Base-by-base conservation (phyloP, 1,284 basidiomycete species). In the Xerocomus minutiporus region DNA sequence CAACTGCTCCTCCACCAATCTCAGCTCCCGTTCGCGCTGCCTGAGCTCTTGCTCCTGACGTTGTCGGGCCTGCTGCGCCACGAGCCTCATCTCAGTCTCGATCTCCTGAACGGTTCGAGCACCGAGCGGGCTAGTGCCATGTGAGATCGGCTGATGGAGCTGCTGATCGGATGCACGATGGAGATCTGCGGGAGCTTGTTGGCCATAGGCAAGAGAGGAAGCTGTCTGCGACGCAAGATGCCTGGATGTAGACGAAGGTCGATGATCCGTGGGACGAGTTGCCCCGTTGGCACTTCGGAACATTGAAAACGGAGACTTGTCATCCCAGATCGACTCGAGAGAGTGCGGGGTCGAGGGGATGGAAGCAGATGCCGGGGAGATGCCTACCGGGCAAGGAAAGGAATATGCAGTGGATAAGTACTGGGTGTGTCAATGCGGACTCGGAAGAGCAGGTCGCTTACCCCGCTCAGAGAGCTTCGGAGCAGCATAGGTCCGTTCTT, bases 71-170 rank as follows among this genome's bases (percentile, higher is more conserved):
- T 76, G 77, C 53, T 80, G 79, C 43, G 77, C 76, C 40, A 75
- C 75, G 8, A 77, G 74, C 9, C 78, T 75, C 88, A 96, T 91
- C 70, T 98, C 92, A 4, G 90, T 88, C 69, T 99, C 96, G 57
- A 98, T 91, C 68, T 98, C 93, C 59, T 94, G 91, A 26, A 98
- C 71, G 0, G 93, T 96, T 52, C 88, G 83, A 31, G 83, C 80
- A 35, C 83, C 81, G 2, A 69, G 72, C 42, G 74, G 75, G 29
- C 58, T 63, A 45, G 63, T 32, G n/a, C 64, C 68, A 53, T 72
- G 72, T 31, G 61, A 67, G 59, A 66, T 67, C 48, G 58, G 60
- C 45, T 63, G 71, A 47, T 59, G 53, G 26, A 63, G 26, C 56
- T 55, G 67, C 38, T 68, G 69, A 53, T 74, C 63, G 7, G 69